These are phyloP conservation scores for Globisporangium orthogonon DNA, from an alignment of 352 stramenopile genomes.

Conservation along the genomic window DNA sequence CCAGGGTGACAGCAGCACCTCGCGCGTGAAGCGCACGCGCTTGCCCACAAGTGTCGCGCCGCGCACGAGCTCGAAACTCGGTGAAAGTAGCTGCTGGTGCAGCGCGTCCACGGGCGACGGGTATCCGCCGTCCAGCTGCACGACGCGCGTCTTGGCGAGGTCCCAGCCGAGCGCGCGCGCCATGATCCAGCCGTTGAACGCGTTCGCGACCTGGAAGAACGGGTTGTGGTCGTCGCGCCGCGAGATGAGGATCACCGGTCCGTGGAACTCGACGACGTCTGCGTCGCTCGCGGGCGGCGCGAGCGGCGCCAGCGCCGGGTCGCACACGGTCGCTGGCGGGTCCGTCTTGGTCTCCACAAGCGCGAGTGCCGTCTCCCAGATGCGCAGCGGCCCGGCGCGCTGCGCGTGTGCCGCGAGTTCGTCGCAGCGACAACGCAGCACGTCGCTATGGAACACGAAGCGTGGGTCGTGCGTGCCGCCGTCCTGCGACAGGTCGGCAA, in stretches of 20 bases:
- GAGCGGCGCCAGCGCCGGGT: not conserved
- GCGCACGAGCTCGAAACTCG: slow-evolving; percentile 10
- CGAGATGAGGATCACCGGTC: slow-evolving; percentile 12
- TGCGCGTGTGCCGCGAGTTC: slow-evolving; percentile 1
- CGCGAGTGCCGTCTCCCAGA: slow-evolving; percentile 9
- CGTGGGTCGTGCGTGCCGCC: slow-evolving; percentile 18
- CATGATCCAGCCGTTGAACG: slow-evolving; percentile 25
- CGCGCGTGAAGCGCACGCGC: slow-evolving; percentile 17
- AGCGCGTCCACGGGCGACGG: slow-evolving; percentile 17
- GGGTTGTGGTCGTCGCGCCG: slow-evolving; percentile 29
- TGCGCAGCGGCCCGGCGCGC: not conserved
- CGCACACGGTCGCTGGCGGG: slow-evolving; percentile 5
- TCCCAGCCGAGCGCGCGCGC: slow-evolving; percentile 11
- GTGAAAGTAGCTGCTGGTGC: slow-evolving; percentile 19
- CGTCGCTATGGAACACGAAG: slow-evolving; percentile 5
- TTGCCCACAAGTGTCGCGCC: slow-evolving; percentile 14
- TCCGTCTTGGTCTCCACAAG: slow-evolving; percentile 3
- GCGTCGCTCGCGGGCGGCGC: not conserved
- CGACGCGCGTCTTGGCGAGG: slow-evolving; percentile 13
- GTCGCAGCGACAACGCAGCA: slow-evolving; percentile 5
- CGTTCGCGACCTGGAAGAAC: slow-evolving; percentile 24
- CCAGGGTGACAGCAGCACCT: slow-evolving; percentile 42
- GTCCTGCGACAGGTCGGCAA: slow-evolving; percentile 19
- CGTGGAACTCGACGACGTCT: slow-evolving; percentile 3
- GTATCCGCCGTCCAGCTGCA: slow-evolving; percentile 21